Evolutionary conservation across 305 asterid species (phyloP).

Genomic region (Plantago lanceolata): DNA sequence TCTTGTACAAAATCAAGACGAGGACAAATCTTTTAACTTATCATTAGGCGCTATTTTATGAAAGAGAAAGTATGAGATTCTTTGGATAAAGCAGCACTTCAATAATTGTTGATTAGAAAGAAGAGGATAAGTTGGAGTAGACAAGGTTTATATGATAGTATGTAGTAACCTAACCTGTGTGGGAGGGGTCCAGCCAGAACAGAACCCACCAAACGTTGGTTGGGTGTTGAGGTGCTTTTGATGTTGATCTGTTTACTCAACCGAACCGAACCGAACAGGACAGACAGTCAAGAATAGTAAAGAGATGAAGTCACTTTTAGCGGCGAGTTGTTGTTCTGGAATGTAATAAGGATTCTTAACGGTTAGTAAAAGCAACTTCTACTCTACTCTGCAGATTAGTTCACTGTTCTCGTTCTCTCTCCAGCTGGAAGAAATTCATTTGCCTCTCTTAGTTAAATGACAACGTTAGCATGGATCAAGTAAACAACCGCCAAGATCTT

Average conservation of each 20-base stretch:
- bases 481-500: too few species aligned
- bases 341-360: too few species aligned
- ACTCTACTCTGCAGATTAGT: too few species aligned
- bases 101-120: neutral
- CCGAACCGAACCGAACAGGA: neutral
- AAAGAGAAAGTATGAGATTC: neutral
- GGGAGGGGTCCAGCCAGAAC: neutral
- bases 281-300: neutral
- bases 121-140: neutral
- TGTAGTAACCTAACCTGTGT: neutral
- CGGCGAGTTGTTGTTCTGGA: too few species aligned
- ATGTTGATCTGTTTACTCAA: constrained; percentile 1
- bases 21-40: too few species aligned
- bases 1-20: neutral
- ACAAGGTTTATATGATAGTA: neutral
- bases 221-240: neutral
- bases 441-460: too few species aligned
- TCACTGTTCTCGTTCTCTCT: too few species aligned
- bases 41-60: neutral
- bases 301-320: neutral
- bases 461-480: too few species aligned
- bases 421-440: too few species aligned
- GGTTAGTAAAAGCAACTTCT: too few species aligned
- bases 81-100: neutral
- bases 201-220: neutral